Evolutionary conservation across 495 filamentous ascomycete species (phyloP).

Genomic region (Daldinia caldariorum): DNA sequence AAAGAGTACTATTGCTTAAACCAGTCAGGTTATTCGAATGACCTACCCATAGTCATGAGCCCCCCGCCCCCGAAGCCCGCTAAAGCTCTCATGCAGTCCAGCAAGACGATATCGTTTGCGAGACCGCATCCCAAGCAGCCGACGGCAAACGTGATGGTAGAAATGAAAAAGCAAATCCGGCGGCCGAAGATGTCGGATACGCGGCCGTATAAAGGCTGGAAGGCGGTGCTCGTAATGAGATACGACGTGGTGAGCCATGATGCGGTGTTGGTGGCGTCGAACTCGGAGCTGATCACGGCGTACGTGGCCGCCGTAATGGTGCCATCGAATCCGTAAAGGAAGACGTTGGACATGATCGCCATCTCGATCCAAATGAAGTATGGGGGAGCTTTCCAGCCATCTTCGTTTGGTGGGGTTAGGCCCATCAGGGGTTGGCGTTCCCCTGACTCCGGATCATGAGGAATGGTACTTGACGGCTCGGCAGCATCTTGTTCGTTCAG

Average conservation of each 20-base stretch:
- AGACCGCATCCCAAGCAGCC: slow-evolving; percentile 61
- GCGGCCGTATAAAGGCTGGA: slow-evolving; percentile 60
- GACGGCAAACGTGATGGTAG: slow-evolving; percentile 56
- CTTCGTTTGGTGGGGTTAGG: slow-evolving; percentile 41
- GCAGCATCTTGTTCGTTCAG: background rate
- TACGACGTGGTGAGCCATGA: slow-evolving; percentile 81
- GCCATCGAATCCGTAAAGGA: slow-evolving; percentile 71
- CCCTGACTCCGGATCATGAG: slow-evolving; percentile 22
- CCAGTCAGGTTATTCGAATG: background rate
- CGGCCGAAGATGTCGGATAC: slow-evolving; percentile 65
- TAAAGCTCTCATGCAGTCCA: slow-evolving; percentile 59
- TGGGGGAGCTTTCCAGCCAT: slow-evolving; percentile 49
- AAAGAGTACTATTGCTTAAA: background rate
- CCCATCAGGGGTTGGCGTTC: slow-evolving; percentile 57
- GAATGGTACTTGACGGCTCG: slow-evolving; percentile 27
- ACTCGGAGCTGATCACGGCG: slow-evolving; percentile 68
- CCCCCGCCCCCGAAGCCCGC: slow-evolving; percentile 69
- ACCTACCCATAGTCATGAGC: slow-evolving; percentile 69
- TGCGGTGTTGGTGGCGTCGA: slow-evolving; percentile 61
- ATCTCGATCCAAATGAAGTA: slow-evolving; percentile 59
- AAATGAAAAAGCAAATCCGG: slow-evolving; percentile 60
- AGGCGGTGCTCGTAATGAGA: slow-evolving; percentile 76
- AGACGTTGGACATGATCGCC: slow-evolving; percentile 73
- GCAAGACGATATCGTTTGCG: slow-evolving; percentile 50
- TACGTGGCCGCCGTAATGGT: slow-evolving; percentile 75